phyloP scores from a whole-genome alignment of 306 rosid genomes.

The Cucurbita moschata region DNA sequence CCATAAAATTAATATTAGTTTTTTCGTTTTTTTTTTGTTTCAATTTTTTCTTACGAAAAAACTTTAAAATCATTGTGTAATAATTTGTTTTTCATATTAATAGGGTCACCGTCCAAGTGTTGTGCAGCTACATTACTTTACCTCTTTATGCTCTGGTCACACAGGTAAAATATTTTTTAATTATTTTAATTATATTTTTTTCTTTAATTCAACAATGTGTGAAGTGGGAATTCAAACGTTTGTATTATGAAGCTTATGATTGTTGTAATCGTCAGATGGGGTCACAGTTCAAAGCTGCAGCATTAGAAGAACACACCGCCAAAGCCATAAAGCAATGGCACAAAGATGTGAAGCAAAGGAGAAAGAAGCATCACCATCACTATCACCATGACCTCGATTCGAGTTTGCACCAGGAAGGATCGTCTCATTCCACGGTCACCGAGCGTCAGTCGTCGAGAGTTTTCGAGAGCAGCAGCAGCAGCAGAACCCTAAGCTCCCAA shows the following conservation, averaged over 20 bases:
- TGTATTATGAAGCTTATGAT: not conserved
- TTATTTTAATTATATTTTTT: not conserved
- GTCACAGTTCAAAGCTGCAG: slow-evolving; percentile 31
- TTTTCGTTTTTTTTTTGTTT: no score
- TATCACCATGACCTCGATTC: not conserved
- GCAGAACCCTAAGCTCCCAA: not conserved
- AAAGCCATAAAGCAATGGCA: slow-evolving; percentile 35
- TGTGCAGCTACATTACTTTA: slow-evolving; percentile 47
- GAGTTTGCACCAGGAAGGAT: not conserved
- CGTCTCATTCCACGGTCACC: not conserved
- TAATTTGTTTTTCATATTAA: not conserved
- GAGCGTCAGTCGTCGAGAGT: not conserved
- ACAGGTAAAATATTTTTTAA: slow-evolving; percentile 20
- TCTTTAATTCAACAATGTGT: no score
- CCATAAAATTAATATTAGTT: no score
- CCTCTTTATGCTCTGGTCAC: slow-evolving; percentile 60
- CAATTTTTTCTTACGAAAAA: not conserved
- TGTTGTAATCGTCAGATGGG: slow-evolving; percentile 28
- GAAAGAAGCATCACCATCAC: slow-evolving; percentile 1
- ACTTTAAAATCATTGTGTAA: not conserved
- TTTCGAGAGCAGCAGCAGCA: not conserved
- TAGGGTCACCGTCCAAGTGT: slow-evolving; percentile 44
- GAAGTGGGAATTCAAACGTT: no score
- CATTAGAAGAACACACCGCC: slow-evolving; percentile 28
- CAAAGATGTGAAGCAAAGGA: slow-evolving; percentile 27